phyloP scores from a whole-genome alignment of 768 basidiomycete species.

The Harrya chromipes region DNA sequence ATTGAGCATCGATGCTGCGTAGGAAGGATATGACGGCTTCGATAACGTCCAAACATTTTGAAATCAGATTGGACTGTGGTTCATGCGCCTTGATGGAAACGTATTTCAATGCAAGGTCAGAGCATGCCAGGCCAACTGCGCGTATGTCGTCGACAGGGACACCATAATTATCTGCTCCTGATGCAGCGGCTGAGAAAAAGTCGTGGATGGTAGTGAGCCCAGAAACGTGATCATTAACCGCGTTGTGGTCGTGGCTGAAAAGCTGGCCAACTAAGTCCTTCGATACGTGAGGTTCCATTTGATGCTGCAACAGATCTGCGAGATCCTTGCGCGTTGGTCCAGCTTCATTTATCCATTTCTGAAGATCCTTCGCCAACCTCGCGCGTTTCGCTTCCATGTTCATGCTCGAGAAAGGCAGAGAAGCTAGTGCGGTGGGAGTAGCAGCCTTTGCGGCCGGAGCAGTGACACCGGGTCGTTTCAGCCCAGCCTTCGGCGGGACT shows the following conservation, averaged over 20 bases:
- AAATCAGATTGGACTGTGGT: slow-evolving; percentile 84
- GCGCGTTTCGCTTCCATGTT: slow-evolving; percentile 51
- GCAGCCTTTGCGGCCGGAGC: slow-evolving; percentile 30
- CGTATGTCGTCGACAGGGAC: slow-evolving; percentile 47
- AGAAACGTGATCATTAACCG: slow-evolving; percentile 87
- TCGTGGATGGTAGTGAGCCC: slow-evolving; percentile 74
- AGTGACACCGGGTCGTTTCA: slow-evolving; percentile 44
- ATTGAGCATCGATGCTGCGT: slow-evolving; percentile 65
- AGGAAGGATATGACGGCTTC: slow-evolving; percentile 77
- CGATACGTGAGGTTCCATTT: slow-evolving; percentile 86
- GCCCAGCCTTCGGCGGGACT: slow-evolving; percentile 36
- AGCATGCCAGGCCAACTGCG: slow-evolving; percentile 74
- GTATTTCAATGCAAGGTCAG: slow-evolving; percentile 92
- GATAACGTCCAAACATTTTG: slow-evolving; percentile 85
- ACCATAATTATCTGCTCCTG: slow-evolving; percentile 53
- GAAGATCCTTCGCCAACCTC: slow-evolving; percentile 70
- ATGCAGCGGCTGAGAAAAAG: slow-evolving; percentile 60
- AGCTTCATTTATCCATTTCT: slow-evolving; percentile 83
- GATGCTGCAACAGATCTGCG: slow-evolving; percentile 77
- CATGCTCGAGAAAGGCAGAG: slow-evolving; percentile 33
- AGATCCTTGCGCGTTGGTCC: slow-evolving; percentile 85
- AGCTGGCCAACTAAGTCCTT: slow-evolving; percentile 72
- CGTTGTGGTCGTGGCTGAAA: slow-evolving; percentile 95
- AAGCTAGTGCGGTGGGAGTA: slow-evolving; percentile 32
- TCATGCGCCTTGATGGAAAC: slow-evolving; percentile 86